phyloP scores from a whole-genome alignment of 306 rosid genomes.

The Heteromeles arbutifolia region DNA sequence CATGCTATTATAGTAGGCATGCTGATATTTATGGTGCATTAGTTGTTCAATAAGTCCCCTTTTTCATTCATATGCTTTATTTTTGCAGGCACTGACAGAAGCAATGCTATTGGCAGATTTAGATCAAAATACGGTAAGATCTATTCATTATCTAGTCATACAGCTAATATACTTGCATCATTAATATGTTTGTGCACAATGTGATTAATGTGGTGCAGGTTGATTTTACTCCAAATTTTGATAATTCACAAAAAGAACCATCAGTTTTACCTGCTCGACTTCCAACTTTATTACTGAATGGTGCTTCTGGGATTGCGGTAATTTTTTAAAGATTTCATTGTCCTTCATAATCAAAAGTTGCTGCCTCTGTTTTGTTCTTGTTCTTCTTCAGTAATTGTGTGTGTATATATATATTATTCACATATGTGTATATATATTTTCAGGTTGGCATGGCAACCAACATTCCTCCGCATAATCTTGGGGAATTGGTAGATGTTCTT shows the following conservation, averaged over 20 bases:
- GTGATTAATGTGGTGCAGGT: conserved; percentile 48
- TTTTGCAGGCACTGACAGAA: conserved; percentile 75
- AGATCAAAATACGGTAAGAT: conserved; percentile 74
- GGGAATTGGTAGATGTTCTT: conserved; percentile 85
- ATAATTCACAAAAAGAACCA: conserved; percentile 92
- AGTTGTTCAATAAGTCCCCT: not conserved
- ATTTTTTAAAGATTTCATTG: not conserved
- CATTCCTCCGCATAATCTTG: conserved; percentile 98
- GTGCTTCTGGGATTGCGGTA: conserved; percentile 99
- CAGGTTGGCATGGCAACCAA: conserved; percentile 99
- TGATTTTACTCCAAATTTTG: conserved; percentile 88
- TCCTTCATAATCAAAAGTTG: not conserved
- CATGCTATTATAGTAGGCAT: not conserved
- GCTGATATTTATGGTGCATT: not conserved
- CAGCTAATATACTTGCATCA: conserved; percentile 11
- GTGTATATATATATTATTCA: not conserved
- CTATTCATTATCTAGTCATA: conserved; percentile 16
- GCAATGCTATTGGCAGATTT: conserved; percentile 85
- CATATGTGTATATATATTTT: conserved; percentile 5
- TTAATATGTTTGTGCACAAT: conserved; percentile 3
- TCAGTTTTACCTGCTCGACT: conserved; percentile 89
- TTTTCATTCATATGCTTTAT: conserved; percentile 13
- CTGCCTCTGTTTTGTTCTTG: not conserved
- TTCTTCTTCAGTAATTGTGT: conserved; percentile 6
- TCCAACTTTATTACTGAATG: conserved; percentile 83